phyloP scores from a whole-genome alignment of 441 rosid genomes.

The Theobroma grandiflorum region DNA sequence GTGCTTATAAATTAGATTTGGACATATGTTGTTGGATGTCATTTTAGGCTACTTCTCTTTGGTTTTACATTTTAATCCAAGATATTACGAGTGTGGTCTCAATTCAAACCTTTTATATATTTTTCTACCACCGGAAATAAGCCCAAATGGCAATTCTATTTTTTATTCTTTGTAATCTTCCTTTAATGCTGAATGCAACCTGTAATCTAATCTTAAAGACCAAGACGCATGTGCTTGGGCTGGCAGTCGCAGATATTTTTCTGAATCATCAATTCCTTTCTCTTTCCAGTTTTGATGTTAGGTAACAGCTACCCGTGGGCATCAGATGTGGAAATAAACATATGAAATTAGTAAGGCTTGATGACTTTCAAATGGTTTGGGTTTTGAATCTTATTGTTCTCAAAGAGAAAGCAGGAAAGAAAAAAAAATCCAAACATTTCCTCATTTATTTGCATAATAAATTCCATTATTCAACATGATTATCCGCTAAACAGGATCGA shows the following conservation, averaged over 20 bases:
- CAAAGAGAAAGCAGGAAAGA: neutral
- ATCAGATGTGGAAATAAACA: neutral
- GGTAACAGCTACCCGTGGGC: neutral
- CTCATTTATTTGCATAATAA: neutral
- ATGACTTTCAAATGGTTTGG: neutral
- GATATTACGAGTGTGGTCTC: neutral
- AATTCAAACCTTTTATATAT: neutral
- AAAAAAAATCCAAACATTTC: neutral
- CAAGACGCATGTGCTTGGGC: conserved; percentile 3
- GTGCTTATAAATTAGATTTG: neutral
- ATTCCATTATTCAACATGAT: neutral
- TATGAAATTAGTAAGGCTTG: neutral
- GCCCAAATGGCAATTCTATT: neutral
- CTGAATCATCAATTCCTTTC: conserved; percentile 7
- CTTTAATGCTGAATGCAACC: conserved; percentile 16
- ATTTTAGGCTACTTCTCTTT: neutral
- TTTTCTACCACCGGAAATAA: neutral
- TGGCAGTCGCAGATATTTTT: neutral
- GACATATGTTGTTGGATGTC: conserved; percentile 10
- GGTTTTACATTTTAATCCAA: neutral
- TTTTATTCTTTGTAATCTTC: neutral
- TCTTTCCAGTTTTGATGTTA: neutral
- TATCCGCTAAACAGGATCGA: neutral
- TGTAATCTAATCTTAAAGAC: conserved; percentile 9
- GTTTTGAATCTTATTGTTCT: neutral